phyloP scores from a whole-genome alignment of 345 rosid genomes.

The Eucalyptus virginea region DNA sequence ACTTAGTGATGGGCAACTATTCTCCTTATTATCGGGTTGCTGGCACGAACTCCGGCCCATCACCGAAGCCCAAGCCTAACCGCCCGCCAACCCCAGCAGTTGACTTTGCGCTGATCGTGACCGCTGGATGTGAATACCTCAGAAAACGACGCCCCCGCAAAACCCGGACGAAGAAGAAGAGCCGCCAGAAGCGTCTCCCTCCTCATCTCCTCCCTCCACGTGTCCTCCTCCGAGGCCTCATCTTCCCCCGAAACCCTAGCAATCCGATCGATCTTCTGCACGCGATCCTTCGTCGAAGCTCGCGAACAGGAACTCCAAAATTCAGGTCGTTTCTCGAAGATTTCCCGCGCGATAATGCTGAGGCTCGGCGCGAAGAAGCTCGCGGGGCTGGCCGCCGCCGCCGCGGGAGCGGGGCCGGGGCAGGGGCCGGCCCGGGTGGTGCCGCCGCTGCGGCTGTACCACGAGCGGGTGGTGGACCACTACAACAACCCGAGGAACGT shows the following conservation, averaged over 20 bases:
- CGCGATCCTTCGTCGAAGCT: neutral
- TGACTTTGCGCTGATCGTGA: too few relatives aligned
- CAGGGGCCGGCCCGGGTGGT: neutral
- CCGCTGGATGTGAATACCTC: too few relatives aligned
- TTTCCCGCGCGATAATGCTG: conserved; percentile 18
- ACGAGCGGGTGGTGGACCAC: conserved; percentile 94
- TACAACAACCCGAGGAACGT: conserved; percentile 94
- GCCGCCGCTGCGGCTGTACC: conserved; percentile 42
- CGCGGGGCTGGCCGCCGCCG: conserved; percentile 10
- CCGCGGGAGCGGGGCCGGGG: conserved; percentile 3
- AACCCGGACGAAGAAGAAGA: neutral
- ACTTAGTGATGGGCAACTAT: too few relatives aligned
- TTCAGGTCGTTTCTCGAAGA: neutral
- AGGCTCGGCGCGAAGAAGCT: conserved; percentile 33
- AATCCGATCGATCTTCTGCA: neutral
- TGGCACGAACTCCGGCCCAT: too few relatives aligned
- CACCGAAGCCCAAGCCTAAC: too few relatives aligned
- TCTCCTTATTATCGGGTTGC: too few relatives aligned
- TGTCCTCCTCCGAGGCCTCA: neutral
- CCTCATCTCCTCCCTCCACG: conserved; percentile 13
- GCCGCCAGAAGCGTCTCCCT: neutral
- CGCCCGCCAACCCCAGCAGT: too few relatives aligned
- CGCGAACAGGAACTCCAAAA: neutral
- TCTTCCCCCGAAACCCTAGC: neutral
- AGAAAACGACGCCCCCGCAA: too few relatives aligned